Evolutionary conservation across 768 basidiomycete species (phyloP).

Genomic region (Russula sp.): DNA sequence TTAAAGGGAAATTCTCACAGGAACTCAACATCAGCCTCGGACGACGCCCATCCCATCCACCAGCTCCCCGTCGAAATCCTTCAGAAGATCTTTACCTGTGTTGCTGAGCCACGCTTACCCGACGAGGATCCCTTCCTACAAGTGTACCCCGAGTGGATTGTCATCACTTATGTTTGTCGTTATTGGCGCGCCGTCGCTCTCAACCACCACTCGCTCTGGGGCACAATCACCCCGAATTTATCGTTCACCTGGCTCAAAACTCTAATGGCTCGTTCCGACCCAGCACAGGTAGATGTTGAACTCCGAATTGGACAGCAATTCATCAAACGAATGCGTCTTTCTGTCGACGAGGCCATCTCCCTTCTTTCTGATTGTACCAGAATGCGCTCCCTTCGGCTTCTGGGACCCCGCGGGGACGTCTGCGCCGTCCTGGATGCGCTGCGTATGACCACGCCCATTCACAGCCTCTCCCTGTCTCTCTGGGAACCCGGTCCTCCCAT

Average conservation of each 20-base stretch:
- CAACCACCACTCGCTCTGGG: conserved; percentile 22
- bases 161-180: conserved; percentile 23
- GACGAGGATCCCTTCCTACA: background rate
- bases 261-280: conserved; percentile 18
- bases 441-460: conserved; percentile 5
- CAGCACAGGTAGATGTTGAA: conserved; percentile 15
- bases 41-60: background rate
- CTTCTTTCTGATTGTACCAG: conserved; percentile 20
- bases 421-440: conserved; percentile 13
- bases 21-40: background rate
- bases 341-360: conserved; percentile 16
- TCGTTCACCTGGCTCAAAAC: conserved; percentile 14
- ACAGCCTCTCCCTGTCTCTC: conserved; percentile 16
- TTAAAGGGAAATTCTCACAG: background rate
- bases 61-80: conserved; percentile 22
- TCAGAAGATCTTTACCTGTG: conserved; percentile 16
- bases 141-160: conserved; percentile 23
- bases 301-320: conserved; percentile 15
- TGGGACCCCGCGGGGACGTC: conserved; percentile 14
- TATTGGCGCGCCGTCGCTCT: conserved; percentile 22
- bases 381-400: conserved; percentile 17
- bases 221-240: conserved; percentile 16
- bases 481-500: conserved; percentile 17
- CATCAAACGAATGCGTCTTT: conserved; percentile 5
- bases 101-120: conserved; percentile 7